phyloP scores from a whole-genome alignment of 2,329 filamentous ascomycete genomes.

The Pseudocercospora fuligena region DNA sequence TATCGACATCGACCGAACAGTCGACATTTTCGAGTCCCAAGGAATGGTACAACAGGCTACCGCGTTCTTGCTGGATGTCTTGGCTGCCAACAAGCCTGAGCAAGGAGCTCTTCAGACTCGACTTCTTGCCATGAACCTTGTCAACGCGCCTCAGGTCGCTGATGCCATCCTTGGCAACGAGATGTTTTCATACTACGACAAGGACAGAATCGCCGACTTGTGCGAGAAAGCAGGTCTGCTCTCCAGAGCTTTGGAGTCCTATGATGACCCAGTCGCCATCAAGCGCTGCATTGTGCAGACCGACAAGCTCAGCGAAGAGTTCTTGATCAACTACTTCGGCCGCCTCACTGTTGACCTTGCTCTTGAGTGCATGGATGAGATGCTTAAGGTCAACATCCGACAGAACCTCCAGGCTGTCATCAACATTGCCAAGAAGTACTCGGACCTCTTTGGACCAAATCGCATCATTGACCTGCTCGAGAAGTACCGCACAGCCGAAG shows the following conservation, averaged over 20 bases:
- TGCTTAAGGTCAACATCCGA: slow-evolving; percentile 95
- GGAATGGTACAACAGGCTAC: slow-evolving; percentile 98
- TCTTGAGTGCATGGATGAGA: slow-evolving; percentile 89
- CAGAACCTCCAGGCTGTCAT: slow-evolving; percentile 95
- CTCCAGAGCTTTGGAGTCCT: slow-evolving; percentile 80
- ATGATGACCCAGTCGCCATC: slow-evolving; percentile 85
- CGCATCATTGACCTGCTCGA: slow-evolving; percentile 91
- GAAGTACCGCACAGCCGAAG: slow-evolving; percentile 96
- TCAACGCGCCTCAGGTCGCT: slow-evolving; percentile 95
- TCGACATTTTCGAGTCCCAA: slow-evolving; percentile 97
- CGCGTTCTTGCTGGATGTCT: slow-evolving; percentile 93
- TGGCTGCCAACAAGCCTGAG: slow-evolving; percentile 93
- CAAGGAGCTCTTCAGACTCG: slow-evolving; percentile 93
- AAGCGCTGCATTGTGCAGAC: slow-evolving; percentile 89
- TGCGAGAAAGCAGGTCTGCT: slow-evolving; percentile 89
- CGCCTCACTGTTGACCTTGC: slow-evolving; percentile 94
- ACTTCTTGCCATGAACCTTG: slow-evolving; percentile 94
- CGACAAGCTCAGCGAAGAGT: slow-evolving; percentile 87
- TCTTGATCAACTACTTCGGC: slow-evolving; percentile 90
- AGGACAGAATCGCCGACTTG: slow-evolving; percentile 81
- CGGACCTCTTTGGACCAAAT: slow-evolving; percentile 86
- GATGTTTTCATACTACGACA: slow-evolving; percentile 98
- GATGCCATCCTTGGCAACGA: slow-evolving; percentile 97
- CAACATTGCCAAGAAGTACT: slow-evolving; percentile 96
- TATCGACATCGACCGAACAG: slow-evolving; percentile 90